Base-by-base conservation (phyloP, 2,329 filamentous ascomycete genomes). In the Clonostachys rosea region DNA sequence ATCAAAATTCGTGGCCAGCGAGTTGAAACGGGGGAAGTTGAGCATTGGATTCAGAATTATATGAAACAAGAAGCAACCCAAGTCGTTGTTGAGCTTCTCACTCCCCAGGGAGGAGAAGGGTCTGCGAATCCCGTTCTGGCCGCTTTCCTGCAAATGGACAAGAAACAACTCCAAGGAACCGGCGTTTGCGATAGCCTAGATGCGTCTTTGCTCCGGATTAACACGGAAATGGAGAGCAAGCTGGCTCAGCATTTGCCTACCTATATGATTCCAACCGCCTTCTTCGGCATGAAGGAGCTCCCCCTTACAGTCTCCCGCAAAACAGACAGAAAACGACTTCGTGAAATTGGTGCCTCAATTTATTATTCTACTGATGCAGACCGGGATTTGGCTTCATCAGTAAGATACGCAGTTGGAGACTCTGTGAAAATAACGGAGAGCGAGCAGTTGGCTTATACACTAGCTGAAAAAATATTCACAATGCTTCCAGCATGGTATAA, bases 1-100 rank as follows among this genome's bases (percentile, higher is more conserved):
- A 54, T 70, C 81, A 45, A 83, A 83, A 58, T 61, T 83, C 12
- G 67, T 17, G 83, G 83, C 12, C 80, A 73, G 48, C 62, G 78
- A 41, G 66, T 80, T 47, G 83, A 76, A 59, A 64, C 77, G 1
- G 58, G 55, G 4, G 61, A 63, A 46, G 56, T 63, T 6, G 60
- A 63, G 35, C 87, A 56, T 62, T 75, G 62, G 41, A 51, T 34
- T 16, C 7, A 41, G 17, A 17, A 17, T 9, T 16, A 24, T n/a
- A 12, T 47, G n/a, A 24, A 24, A 24, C 46, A 41, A 16, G 14
- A 33, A n/a, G 17, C 36, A 18, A 17, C 16, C 11, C 43, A 45
- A 20, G 34, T 16, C n/a, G 43, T 40, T 11, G 43, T 36, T 14
- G 43, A 45, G 34, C 16, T 45, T 36, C 37, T 45, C 24, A 18